Base-by-base conservation (phyloP, 768 basidiomycete genomes). In the Coprinopsis sp. region DNA sequence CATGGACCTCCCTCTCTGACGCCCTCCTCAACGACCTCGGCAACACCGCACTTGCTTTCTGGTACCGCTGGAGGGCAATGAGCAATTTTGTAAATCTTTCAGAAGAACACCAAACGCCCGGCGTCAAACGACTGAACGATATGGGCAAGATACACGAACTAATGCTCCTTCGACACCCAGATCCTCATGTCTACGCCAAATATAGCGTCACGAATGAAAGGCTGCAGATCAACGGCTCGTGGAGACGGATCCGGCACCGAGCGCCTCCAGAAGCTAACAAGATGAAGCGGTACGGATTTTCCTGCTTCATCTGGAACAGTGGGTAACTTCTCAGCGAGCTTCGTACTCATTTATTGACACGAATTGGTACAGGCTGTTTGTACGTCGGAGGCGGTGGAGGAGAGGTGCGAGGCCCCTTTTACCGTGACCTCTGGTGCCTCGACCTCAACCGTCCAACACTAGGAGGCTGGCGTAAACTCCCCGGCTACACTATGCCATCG, bases 211-310 rank as follows among this genome's bases (percentile, higher is more conserved):
- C 42, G 19, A 29, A 50, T 16, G 44, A 54, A 1, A 47, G 51
- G 14, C 38, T 65, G 10, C 70, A 74, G 42, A 50, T 67, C 5
- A 58, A 56, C 3, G 70, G 70, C 2, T 67, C 65, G 0, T 70
- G 68, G 70, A 51, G 54, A 46, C 65, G 66, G 49, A 47, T 69
- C 3, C 49, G 53, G 29, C 47, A 58, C 21, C 51, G 44, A 37
- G 47, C 43, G 37, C 51, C 46, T 2, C 7, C 48, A 22, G 38
- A 53, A 11, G 30, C 29, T 48, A 19, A 25, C 34, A 21, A 51
- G 21, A 29, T 54, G 16, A 24, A 58, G 22, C 36, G 62, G 18
- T 53, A 57, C 44, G 43, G 49, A 6, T 62, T 58, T 34, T 51
- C 54, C 11, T 53, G 51, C 25, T 65, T 65, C 40, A 57, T 66